Evolutionary conservation across 306 rosid genomes (phyloP).

Genomic region (Fagus crenata): DNA sequence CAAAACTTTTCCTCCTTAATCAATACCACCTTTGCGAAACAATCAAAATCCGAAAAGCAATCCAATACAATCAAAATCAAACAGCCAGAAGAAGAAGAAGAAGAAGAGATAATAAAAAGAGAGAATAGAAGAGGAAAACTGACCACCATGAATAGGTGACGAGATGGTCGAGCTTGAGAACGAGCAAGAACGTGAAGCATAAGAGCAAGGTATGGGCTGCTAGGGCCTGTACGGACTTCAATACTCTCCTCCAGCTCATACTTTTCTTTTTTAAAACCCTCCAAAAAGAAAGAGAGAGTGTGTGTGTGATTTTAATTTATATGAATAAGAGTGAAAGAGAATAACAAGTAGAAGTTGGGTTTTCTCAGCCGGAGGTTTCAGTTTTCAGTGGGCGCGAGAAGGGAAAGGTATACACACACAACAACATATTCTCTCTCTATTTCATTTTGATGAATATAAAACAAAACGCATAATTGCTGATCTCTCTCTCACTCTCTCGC

Average conservation of each 20-base stretch:
- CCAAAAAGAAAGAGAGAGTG: background rate
- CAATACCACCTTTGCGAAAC: conserved; percentile 6
- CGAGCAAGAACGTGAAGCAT: conserved; percentile 79
- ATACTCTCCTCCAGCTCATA: conserved; percentile 93
- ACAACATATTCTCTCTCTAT: background rate
- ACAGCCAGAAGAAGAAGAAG: conserved; percentile 6
- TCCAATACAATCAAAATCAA: conserved; percentile 13
- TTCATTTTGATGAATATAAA: background rate
- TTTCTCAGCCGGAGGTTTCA: background rate
- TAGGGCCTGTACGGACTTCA: conserved; percentile 81
- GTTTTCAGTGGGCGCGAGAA: background rate
- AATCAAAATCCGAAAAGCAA: conserved; percentile 2
- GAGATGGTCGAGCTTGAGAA: conserved; percentile 83
- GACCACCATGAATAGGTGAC: conserved; percentile 90
- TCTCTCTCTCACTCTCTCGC: background rate
- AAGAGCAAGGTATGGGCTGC: conserved; percentile 77
- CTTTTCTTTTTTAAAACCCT: conserved; percentile 4
- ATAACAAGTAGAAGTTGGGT: background rate
- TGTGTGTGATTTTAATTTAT: too few relatives aligned
- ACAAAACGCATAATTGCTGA: conserved; percentile 7
- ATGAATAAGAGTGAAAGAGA: background rate
- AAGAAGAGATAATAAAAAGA: background rate
- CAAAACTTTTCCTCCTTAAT: background rate
- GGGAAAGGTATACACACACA: background rate
- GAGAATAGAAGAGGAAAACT: conserved; percentile 30